Base-by-base conservation (phyloP, 768 basidiomycete genomes). In the Tricholoma bakamatsutake region DNA sequence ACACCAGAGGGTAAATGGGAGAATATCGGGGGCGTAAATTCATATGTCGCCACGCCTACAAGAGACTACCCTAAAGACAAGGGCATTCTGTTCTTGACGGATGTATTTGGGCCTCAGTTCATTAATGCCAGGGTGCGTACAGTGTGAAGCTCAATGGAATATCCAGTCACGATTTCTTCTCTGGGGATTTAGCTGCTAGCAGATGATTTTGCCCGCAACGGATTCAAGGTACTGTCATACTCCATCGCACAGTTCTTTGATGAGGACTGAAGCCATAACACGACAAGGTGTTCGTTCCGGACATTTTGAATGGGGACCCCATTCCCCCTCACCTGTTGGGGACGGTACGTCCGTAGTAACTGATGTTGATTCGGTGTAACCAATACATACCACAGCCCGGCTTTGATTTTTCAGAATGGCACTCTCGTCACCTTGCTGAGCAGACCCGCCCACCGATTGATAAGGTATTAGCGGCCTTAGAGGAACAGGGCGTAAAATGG, bases 391-490 rank as follows among this genome's bases (percentile, higher is more conserved):
- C 18, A 10, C 31, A 70, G 67, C 66, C 61, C 50, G 57, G 21
- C 6, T 80, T 76, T 55, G 70, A 83, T 54, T 5, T 79, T 3
- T 12, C 0, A 18, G 65, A 56, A 27, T 85, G 82, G 83, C 46
- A 82, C 37, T 39, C 34, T 4, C 70, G 61, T 0, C 85, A 87
- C 57, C 65, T 63, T 6, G 24, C 58, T 13, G 73, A 63, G 0
- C 35, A 63, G 10, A 80, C 79, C 1, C 79, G 80, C 11, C 81
- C 82, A 1, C 11, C 62, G 3, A 59, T 88, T 27, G 77, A 88
- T 69, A 80, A 77, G 49, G 80, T 86, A 43, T 73, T 87, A 31
- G 67, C 64, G 4, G 79, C 73, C 0, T 76, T 91, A 57, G 84
- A 82, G 64, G 78, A 69, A 31, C 62, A 79, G 57, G 88, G 87